Conservation (phyloP, 2,329 filamentous ascomycete species). For the Trichophyton verrucosum region DNA sequence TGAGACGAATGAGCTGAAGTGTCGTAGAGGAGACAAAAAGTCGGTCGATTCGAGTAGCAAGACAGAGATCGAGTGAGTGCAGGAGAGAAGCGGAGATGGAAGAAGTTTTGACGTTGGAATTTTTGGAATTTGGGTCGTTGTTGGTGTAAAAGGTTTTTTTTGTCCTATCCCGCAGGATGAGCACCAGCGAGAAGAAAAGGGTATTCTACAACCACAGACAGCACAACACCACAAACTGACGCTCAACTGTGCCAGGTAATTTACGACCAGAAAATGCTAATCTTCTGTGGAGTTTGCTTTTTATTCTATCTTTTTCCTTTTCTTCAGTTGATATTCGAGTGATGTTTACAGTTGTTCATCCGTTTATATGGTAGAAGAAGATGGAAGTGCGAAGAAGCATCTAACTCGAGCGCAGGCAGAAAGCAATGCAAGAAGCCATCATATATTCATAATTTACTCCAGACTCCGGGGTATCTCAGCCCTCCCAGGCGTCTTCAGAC, state of each 20-base stretch:
- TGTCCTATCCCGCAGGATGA: not conserved
- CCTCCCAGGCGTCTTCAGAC: not conserved
- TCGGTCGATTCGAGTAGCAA: conserved; percentile 1
- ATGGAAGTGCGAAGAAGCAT: not conserved
- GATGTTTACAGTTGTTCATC: too few species aligned
- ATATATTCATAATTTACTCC: not conserved
- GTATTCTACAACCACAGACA: not conserved
- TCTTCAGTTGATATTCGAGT: not conserved
- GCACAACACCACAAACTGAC: not conserved
- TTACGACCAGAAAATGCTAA: too few species aligned
- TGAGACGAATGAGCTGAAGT: conserved; percentile 7
- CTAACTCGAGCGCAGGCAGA: not conserved
- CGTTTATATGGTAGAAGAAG: not conserved
- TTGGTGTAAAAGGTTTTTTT: conserved; percentile 2
- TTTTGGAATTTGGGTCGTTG: not conserved
- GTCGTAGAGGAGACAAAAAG: not conserved
- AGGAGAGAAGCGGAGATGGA: conserved; percentile 1
- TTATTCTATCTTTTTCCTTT: not conserved
- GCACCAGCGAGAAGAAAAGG: not conserved
- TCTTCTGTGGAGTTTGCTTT: not conserved
- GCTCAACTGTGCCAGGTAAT: not conserved
- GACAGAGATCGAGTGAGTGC: not conserved
- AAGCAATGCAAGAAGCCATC: not conserved
- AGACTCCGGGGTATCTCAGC: not conserved
- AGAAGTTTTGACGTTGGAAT: not conserved